Evolutionary conservation across 2,329 filamentous ascomycete species (phyloP).

Genomic region (Epichloe amarillans): DNA sequence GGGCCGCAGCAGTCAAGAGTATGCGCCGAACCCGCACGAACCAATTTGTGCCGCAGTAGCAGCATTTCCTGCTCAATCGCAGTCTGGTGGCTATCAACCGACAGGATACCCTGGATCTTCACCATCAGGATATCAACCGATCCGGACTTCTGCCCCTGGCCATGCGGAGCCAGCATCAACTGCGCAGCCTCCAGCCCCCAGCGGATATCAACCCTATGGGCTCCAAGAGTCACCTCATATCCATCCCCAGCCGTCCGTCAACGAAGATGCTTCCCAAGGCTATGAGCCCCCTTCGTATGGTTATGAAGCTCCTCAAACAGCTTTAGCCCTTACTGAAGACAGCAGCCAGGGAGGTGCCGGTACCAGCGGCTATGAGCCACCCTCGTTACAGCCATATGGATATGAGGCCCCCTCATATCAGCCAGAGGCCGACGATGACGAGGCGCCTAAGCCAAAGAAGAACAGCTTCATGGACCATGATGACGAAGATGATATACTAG

Average conservation of each 20-base stretch:
- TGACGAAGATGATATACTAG: constrained; percentile 51
- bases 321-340: constrained; percentile 9
- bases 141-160: not conserved
- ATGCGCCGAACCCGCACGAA: constrained; percentile 23
- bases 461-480: constrained; percentile 75
- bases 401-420: constrained; percentile 47
- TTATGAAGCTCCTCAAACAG: constrained; percentile 34
- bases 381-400: constrained; percentile 45
- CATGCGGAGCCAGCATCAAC: not conserved
- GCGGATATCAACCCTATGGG: constrained; percentile 18
- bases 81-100: constrained; percentile 11
- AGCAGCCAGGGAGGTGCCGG: constrained; percentile 13
- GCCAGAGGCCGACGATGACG: constrained; percentile 33
- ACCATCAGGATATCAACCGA: constrained; percentile 14
- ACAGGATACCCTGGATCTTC: constrained; percentile 5
- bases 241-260: constrained; percentile 5
- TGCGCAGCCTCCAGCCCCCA: constrained; percentile 3
- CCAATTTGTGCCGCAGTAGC: constrained; percentile 13
- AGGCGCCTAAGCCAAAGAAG: constrained; percentile 51
- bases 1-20: not conserved
- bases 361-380: constrained; percentile 43
- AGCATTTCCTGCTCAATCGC: constrained; percentile 4
- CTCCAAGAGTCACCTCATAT: constrained; percentile 14
- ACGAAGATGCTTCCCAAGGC: constrained; percentile 14
- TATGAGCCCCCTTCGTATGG: constrained; percentile 37